phyloP scores from a whole-genome alignment of 306 rosid genomes.

The Medicago ruthenica region DNA sequence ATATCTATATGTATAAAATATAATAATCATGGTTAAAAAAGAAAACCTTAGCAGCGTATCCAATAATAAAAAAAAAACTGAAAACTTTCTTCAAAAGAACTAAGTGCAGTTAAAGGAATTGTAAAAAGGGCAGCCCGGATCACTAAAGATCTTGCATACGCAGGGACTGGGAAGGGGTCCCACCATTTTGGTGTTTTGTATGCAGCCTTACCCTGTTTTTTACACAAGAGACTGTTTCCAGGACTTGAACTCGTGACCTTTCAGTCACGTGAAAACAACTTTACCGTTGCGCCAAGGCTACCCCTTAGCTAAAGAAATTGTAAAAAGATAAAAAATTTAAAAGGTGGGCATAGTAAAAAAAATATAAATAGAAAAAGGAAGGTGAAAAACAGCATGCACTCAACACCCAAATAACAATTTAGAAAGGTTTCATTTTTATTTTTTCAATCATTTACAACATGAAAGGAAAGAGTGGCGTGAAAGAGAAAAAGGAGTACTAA shows the following conservation, averaged over 20 bases:
- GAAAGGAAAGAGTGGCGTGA: not conserved
- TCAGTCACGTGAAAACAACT: no score
- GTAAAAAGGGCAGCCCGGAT: not conserved
- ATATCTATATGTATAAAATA: no score
- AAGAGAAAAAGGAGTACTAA: slow-evolving; percentile 35
- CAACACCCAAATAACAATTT: not conserved
- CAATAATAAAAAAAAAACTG: not conserved
- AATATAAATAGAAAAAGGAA: not conserved
- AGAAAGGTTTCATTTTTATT: not conserved
- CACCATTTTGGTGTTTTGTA: no score
- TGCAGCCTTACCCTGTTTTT: no score
- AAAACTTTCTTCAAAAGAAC: not conserved
- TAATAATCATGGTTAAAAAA: not conserved
- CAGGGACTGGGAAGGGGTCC: no score
- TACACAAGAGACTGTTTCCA: no score
- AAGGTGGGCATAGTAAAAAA: not conserved
- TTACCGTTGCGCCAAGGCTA: no score
- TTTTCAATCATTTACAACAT: not conserved
- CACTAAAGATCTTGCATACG: no score
- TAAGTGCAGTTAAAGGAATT: not conserved
- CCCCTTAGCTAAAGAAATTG: no score
- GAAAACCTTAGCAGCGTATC: not conserved
- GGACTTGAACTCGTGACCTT: no score
- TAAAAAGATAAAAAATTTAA: not conserved
- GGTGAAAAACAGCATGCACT: not conserved